These are phyloP conservation scores for Yarrowia sp. DNA, from an alignment of 805 yeast genomes.

Conservation along the genomic window DNA sequence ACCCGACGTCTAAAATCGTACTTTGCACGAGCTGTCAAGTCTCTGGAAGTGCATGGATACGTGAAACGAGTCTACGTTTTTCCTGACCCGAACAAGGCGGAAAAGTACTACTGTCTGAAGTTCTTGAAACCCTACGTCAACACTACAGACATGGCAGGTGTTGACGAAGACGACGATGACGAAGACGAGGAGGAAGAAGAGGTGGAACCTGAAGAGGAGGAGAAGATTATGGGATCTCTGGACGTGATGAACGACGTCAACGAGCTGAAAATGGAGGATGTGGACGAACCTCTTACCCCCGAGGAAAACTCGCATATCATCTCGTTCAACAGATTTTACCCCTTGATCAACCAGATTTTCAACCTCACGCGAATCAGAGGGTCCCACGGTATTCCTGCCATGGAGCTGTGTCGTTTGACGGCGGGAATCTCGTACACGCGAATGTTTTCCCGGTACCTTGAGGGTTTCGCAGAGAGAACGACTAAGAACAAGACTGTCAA, in stretches of 20 bases:
- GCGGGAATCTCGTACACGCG: slow-evolving; percentile 64
- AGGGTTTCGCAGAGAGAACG: slow-evolving; percentile 55
- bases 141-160: slow-evolving; percentile 47
- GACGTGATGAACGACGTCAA: slow-evolving; percentile 21
- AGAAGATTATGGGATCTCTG: slow-evolving; percentile 43
- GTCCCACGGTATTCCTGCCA: slow-evolving; percentile 63
- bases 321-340: slow-evolving; percentile 61
- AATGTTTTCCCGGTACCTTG: slow-evolving; percentile 61
- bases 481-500: slow-evolving; percentile 43
- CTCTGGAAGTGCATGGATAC: slow-evolving; percentile 46
- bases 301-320: slow-evolving; percentile 18
- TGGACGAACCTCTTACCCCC: slow-evolving; percentile 3
- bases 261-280: slow-evolving; percentile 40
- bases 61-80: slow-evolving; percentile 49
- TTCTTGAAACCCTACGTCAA: slow-evolving; percentile 47
- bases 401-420: slow-evolving; percentile 58
- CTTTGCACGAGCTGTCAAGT: slow-evolving; percentile 44
- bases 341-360: slow-evolving; percentile 69
- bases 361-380: slow-evolving; percentile 56
- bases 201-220: slow-evolving; percentile 46
- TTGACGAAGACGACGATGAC: slow-evolving; percentile 47
- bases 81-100: slow-evolving; percentile 42
- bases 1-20: slow-evolving; percentile 41
- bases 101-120: slow-evolving; percentile 51
- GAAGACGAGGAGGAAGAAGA: slow-evolving; percentile 45